phyloP scores from a whole-genome alignment of 345 rosid species.

The Turnera subulata region DNA sequence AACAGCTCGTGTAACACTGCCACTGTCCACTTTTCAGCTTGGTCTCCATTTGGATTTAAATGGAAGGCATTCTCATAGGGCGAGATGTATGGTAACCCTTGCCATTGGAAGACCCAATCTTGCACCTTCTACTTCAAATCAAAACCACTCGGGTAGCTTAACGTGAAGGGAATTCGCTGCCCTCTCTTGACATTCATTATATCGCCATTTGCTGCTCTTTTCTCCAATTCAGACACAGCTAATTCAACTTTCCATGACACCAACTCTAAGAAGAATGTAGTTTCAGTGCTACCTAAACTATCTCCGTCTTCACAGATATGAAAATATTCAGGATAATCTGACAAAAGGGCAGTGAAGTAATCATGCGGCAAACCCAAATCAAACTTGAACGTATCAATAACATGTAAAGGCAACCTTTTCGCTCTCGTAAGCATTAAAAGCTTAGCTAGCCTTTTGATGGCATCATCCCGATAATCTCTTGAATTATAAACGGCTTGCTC shows the following conservation, averaged over 20 bases:
- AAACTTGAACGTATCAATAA: constrained; percentile 51
- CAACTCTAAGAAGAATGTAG: constrained; percentile 42
- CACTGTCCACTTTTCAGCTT: constrained; percentile 76
- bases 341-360: constrained; percentile 49
- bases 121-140: constrained; percentile 53
- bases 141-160: constrained; percentile 73
- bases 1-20: constrained; percentile 75
- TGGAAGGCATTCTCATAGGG: constrained; percentile 69
- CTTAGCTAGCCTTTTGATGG: constrained; percentile 49
- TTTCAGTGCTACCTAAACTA: constrained; percentile 26
- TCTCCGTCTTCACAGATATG: constrained; percentile 34
- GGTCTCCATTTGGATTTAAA: constrained; percentile 52
- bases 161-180: constrained; percentile 46
- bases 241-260: constrained; percentile 47
- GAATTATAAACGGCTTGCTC: constrained; percentile 45
- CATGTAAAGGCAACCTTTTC: constrained; percentile 42
- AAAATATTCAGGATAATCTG: constrained; percentile 73
- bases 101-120: constrained; percentile 80
- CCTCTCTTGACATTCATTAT: constrained; percentile 29
- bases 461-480: constrained; percentile 22
- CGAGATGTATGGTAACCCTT: constrained; percentile 69
- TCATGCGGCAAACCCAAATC: constrained; percentile 76
- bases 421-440: constrained; percentile 58
- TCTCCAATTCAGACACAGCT: constrained; percentile 64
- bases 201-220: constrained; percentile 30